phyloP scores from a whole-genome alignment of 306 rosid genomes.

The Dalbergia cultrata region DNA sequence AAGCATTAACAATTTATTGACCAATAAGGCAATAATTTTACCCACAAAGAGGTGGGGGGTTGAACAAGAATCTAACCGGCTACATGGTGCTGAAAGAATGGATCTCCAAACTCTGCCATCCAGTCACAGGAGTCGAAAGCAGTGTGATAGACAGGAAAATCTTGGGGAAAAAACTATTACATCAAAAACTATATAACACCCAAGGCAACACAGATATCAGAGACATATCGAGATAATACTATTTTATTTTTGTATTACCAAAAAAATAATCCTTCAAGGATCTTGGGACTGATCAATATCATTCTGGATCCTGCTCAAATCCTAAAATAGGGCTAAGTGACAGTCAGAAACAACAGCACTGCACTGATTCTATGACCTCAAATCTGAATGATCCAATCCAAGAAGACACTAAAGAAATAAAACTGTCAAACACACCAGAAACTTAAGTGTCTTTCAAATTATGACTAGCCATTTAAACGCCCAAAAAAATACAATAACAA shows the following conservation, averaged over 20 bases:
- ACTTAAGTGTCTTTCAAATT: conserved; percentile 5
- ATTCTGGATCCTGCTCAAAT: conserved; percentile 9
- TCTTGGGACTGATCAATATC: background rate
- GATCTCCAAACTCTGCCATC: no score
- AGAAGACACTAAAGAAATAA: background rate
- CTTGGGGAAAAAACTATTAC: conserved; percentile 45
- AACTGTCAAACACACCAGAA: background rate
- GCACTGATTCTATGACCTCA: conserved; percentile 6
- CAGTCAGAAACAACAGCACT: background rate
- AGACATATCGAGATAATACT: background rate
- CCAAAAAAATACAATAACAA: background rate
- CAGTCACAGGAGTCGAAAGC: conserved; percentile 61
- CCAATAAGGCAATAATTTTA: background rate
- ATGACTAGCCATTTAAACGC: background rate
- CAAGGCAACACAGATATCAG: background rate
- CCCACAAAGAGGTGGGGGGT: background rate
- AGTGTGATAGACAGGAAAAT: conserved; percentile 82
- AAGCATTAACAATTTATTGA: background rate
- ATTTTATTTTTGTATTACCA: background rate
- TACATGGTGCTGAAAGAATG: no score
- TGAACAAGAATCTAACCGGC: conserved; percentile 25
- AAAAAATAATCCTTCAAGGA: conserved; percentile 3
- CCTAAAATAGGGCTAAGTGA: no score
- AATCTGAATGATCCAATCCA: background rate
- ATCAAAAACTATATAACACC: background rate